Conservation (phyloP, 2,329 filamentous ascomycete genomes). For the Pseudonectria buxi region DNA sequence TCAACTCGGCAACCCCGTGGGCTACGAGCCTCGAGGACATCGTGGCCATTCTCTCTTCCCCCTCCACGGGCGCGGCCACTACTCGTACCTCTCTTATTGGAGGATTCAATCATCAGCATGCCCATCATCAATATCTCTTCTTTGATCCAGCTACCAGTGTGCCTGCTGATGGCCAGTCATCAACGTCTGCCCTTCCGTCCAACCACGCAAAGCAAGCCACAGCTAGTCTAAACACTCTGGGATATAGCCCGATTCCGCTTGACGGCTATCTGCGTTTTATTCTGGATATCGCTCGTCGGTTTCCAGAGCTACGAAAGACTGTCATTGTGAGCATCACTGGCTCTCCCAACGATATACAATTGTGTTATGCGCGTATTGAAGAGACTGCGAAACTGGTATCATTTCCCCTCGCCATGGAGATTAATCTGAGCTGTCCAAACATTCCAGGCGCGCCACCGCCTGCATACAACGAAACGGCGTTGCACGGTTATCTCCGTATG, state of each 20-base stretch:
- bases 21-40: constrained; percentile 61
- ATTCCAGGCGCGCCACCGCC: constrained; percentile 63
- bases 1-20: constrained; percentile 74
- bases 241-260: constrained; percentile 63
- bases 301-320: constrained; percentile 38
- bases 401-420: constrained; percentile 59
- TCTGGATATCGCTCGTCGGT: constrained; percentile 33
- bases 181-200: constrained; percentile 9
- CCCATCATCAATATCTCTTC: constrained; percentile 59
- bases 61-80: constrained; percentile 65
- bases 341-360: constrained; percentile 45
- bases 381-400: constrained; percentile 28
- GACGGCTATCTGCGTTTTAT: constrained; percentile 53
- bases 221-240: constrained; percentile 61
- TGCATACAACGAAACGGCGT: constrained; percentile 51
- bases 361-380: constrained; percentile 48
- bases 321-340: constrained; percentile 69
- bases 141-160: constrained; percentile 41
- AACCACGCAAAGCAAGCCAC: constrained; percentile 16
- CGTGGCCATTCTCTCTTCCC: constrained; percentile 50
- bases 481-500: constrained; percentile 48
- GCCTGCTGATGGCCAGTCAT: constrained; percentile 15
- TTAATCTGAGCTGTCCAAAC: constrained; percentile 76
- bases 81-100: constrained; percentile 61
- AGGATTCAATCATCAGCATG: constrained; percentile 57